These are phyloP conservation scores for Russula brevipes DNA, from an alignment of 768 basidiomycete genomes.

Conservation along the genomic window DNA sequence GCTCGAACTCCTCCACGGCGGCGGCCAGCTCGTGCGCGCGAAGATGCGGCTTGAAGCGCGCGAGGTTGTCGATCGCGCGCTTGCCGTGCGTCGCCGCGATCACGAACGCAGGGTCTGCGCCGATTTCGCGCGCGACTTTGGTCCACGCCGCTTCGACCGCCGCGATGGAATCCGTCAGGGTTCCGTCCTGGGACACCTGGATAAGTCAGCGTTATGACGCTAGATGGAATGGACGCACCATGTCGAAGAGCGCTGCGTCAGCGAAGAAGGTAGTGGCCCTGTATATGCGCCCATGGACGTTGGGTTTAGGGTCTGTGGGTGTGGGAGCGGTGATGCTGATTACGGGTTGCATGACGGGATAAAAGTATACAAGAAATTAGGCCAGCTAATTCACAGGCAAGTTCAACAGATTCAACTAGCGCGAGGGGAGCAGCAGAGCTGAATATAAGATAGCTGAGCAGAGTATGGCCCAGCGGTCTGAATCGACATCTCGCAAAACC, in stretches of 20 bases:
- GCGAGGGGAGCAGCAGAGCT: not conserved
- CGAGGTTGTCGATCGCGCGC: conserved; percentile 70
- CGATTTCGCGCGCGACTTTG: conserved; percentile 58
- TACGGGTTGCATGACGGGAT: conserved; percentile 3
- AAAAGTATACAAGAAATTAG: not conserved
- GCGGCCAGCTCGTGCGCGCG: conserved; percentile 50
- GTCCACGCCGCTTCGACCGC: conserved; percentile 59
- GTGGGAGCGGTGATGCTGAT: conserved; percentile 13
- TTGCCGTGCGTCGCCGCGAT: conserved; percentile 76
- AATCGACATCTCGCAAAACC: not conserved
- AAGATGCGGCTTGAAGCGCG: conserved; percentile 54
- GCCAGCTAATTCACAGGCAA: conserved; percentile 6
- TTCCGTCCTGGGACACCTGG: conserved; percentile 48
- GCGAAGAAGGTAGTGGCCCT: conserved; percentile 38
- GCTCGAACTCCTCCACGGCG: conserved; percentile 58
- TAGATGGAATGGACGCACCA: conserved; percentile 38
- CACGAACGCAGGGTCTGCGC: conserved; percentile 59
- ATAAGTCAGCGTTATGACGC: not conserved
- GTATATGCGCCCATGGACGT: conserved; percentile 3
- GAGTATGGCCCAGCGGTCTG: not conserved
- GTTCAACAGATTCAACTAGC: not conserved
- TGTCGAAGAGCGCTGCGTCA: conserved; percentile 63
- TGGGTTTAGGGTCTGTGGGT: not conserved
- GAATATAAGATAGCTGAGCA: not conserved
- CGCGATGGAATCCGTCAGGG: conserved; percentile 67